Base-by-base conservation (phyloP, 148 eudicot species). In the Polygonum aviculare region DNA sequence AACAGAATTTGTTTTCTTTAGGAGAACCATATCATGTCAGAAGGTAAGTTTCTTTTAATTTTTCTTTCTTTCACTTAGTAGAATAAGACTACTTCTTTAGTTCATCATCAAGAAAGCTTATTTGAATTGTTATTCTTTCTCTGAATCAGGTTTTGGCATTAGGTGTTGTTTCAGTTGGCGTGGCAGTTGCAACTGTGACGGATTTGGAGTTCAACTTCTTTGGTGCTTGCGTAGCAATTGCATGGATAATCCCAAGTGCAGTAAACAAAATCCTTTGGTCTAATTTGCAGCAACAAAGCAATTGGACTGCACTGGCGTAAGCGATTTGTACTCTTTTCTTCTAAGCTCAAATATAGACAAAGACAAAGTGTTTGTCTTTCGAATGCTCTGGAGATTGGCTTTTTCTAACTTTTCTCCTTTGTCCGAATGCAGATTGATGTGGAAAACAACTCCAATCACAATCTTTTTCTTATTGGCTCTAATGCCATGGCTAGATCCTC, bases 271-370 rank as follows among this genome's bases (percentile, higher is more conserved):
- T 91, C 55, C 90, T 93, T 0, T 91, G 96, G 94, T 93, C 97
- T 33, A 85, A 86, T 76, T 78, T 93, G 73, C 98, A 93, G 55
- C 98, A 93, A 73, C 88, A 91, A 69, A 84, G 86, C 77, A 91
- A 91, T 75, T 93, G 98, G 98, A 93, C 98, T 22, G 98, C 98
- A 63, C 85, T 93, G 11, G 91, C 93, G 98, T 93, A 88, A 87
- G 92, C 78, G 35, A 36, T 19, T 36, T 19, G 15, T 15, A 16
- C 21, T 5, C 11, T 21, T 67, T 5, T 67, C 45, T 15, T 36
- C n/a, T 67, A 38, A 35, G 72, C 19, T 67, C 12, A 7, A 67
- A 35, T 15, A 67, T 62, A 3, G 38, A 33, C 12, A 15, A 31
- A 62, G 16, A 18, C 45, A 9, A 6, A 16, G 18, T 63, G 38